Base-by-base conservation (phyloP, 2,329 filamentous ascomycete genomes). In the Colletotrichum sojae region DNA sequence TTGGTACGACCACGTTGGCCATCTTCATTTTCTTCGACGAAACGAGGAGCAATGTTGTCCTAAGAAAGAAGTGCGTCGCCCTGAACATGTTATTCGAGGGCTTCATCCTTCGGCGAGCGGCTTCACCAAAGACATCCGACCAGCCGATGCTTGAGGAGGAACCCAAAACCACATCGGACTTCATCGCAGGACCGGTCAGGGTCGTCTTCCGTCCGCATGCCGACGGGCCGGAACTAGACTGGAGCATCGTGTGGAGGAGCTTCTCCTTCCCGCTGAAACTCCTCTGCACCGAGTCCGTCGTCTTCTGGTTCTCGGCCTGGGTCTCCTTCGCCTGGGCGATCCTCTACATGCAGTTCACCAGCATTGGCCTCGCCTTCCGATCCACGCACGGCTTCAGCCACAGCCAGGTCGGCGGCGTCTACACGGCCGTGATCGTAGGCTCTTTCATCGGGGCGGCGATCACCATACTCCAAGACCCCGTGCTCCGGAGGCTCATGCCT, bases 261-360 rank as follows among this genome's bases (percentile, higher is more conserved):
- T 95, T 95, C 9, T 90, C 89, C 71, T 88, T 94, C 0, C 94
- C 94, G 0, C 96, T 97, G 78, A 89, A 90, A 73, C 85, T 92
- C 82, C 81, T 92, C 6, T 75, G 89, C 49, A 84, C 85, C 1
- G 90, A 92, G 72, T 89, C 89, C 2, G 90, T 92, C 36, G 86
- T 91, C 3, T 84, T 85, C 13, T 88, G 89, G 61, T 76, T 84
- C 36, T 83, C 82, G 39, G 72, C 88, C 0, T 88, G 88, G 71
- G 80, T 83, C 0, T 78, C 85, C 0, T 84, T 82, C 71, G 81
- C 83, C 56, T 88, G 88, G 61, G 85, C 83, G 9, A 84, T 85
- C 0, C 77, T 88, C 0, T 88, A 85, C 69, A 82, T 78, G 48
- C 86, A 88, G 78, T 88, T 88, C 71, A 83, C 82, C 1, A 81